Conservation (phyloP, 495 filamentous ascomycete species). For the Penicillium robsamsonii region DNA sequence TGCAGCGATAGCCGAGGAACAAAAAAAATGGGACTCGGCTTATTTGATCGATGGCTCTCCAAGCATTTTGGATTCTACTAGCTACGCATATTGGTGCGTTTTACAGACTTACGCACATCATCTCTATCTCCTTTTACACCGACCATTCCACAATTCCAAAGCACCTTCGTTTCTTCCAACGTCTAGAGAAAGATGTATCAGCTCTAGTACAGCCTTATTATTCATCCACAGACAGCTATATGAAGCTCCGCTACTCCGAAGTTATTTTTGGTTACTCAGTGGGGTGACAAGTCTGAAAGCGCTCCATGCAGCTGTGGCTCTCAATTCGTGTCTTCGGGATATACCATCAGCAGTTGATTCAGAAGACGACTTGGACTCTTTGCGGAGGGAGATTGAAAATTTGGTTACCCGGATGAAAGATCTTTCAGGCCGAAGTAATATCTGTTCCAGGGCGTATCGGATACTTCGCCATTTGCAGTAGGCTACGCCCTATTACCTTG, state of each 20-base stretch:
- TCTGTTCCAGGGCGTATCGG: too few relatives aligned
- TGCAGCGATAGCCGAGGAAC: conserved; percentile 15
- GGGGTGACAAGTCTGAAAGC: conserved; percentile 20
- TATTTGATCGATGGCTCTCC: conserved; percentile 18
- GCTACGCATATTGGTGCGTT: conserved; percentile 24
- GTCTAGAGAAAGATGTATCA: conserved; percentile 18
- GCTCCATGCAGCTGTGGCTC: conserved; percentile 22
- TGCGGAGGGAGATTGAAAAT: too few relatives aligned
- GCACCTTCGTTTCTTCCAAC: conserved; percentile 6
- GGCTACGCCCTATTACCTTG: too few relatives aligned
- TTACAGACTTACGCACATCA: conserved; percentile 26
- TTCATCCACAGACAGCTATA: conserved; percentile 18
- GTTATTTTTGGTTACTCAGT: conserved; percentile 17
- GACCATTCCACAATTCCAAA: conserved; percentile 15
- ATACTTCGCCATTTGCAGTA: too few relatives aligned
- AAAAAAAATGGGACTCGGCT: conserved; percentile 18
- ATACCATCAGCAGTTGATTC: neutral
- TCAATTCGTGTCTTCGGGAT: conserved; percentile 20
- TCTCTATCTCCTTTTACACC: conserved; percentile 24
- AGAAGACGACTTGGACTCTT: too few relatives aligned
- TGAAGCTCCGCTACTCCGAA: conserved; percentile 18
- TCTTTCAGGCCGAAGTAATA: too few relatives aligned
- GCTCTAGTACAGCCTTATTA: conserved; percentile 10
- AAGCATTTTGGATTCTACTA: conserved; percentile 19
- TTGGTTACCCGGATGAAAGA: too few relatives aligned